A percentile compares a stretch with the other conserved stretches of the same genome.
Evolutionary conservation across 1,139 yeast species (phyloP).

Genomic region (Candida gigantensis): DNA sequence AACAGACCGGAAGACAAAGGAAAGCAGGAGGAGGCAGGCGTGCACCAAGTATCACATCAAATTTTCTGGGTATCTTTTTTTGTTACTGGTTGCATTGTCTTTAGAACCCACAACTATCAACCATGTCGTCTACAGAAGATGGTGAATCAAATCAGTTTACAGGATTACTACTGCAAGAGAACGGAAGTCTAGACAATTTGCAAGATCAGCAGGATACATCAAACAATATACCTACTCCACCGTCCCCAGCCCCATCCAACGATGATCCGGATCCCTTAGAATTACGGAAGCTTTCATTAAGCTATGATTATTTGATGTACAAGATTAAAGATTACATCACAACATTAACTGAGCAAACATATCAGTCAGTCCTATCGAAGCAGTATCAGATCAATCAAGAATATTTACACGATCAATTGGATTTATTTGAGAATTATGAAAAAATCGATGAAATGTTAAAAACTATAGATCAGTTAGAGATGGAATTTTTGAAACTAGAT

Average conservation of each 20-base stretch:
- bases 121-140: too few species aligned
- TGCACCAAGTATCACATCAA: neutral
- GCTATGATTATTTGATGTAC: constrained; percentile 63
- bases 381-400: constrained; percentile 31
- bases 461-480: constrained; percentile 58
- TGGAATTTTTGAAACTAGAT: constrained; percentile 65
- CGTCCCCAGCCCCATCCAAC: constrained; percentile 10
- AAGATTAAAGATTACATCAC: constrained; percentile 57
- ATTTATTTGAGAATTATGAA: constrained; percentile 44
- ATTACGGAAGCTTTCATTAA: constrained; percentile 56
- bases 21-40: neutral
- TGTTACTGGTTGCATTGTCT: neutral
- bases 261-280: constrained; percentile 62
- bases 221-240: too few species aligned
- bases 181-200: too few species aligned
- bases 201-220: too few species aligned
- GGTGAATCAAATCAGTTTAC: too few species aligned
- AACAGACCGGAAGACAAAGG: too few species aligned
- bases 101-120: too few species aligned
- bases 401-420: constrained; percentile 37
- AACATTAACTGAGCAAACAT: constrained; percentile 38
- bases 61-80: too few species aligned
- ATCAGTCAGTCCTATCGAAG: constrained; percentile 29
- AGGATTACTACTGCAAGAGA: too few species aligned
- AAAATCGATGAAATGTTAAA: constrained; percentile 43